Percentiles rank a stretch among this genome's conserved stretches.
These are phyloP conservation scores for Massariosphaeria phaeospora DNA, from an alignment of 495 filamentous ascomycete species.

Conservation along the genomic window DNA sequence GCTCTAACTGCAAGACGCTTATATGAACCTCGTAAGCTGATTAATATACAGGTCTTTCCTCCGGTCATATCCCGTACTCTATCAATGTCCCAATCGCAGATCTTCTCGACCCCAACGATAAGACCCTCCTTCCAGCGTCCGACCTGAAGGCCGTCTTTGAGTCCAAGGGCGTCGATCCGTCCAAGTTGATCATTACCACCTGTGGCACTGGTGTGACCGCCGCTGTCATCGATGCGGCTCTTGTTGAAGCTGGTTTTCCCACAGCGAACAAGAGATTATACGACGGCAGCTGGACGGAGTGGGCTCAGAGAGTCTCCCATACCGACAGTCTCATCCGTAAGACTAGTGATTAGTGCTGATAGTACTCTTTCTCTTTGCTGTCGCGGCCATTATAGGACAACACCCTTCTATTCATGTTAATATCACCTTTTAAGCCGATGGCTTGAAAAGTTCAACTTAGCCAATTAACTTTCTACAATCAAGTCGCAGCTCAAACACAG, in stretches of 20 bases:
- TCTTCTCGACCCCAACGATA: constrained; percentile 75
- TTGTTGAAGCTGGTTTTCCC: constrained; percentile 69
- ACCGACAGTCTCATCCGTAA: constrained; percentile 59
- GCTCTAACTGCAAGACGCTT: not conserved
- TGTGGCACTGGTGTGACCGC: constrained; percentile 96
- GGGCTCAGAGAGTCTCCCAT: constrained; percentile 65
- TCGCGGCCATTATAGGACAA: no score
- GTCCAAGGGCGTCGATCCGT: constrained; percentile 67
- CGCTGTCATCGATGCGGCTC: constrained; percentile 82
- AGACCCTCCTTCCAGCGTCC: constrained; percentile 66
- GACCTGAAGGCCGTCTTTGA: constrained; percentile 74
- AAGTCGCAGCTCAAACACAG: no score
- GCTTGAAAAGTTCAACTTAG: no score
- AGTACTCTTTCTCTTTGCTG: no score
- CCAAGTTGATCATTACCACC: constrained; percentile 79
- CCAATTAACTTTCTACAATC: no score
- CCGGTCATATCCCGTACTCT: constrained; percentile 86
- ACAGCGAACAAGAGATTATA: constrained; percentile 67
- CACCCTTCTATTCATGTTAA: no score
- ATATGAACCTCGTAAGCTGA: not conserved
- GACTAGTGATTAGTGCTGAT: constrained; percentile 1
- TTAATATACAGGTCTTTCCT: constrained; percentile 59
- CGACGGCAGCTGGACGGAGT: constrained; percentile 97
- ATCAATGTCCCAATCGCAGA: constrained; percentile 76
- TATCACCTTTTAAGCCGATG: no score